phyloP scores from a whole-genome alignment of 2,329 filamentous ascomycete genomes.

The Phaeophleospora eucalypticola region DNA sequence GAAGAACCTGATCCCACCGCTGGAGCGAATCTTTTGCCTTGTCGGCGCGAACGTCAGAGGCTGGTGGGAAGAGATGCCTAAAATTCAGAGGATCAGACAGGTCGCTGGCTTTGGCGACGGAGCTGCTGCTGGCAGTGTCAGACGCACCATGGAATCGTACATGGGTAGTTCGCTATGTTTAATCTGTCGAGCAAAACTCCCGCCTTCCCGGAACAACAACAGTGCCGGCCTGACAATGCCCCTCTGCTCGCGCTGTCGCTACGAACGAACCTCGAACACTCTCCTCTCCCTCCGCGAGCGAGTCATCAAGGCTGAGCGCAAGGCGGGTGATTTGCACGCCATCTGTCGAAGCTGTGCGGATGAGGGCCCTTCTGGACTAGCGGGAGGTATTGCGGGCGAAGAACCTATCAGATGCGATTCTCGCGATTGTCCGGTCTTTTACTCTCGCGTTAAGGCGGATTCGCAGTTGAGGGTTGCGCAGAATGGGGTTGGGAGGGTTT shows the following conservation, averaged over 20 bases:
- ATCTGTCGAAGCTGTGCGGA: slow-evolving; percentile 80
- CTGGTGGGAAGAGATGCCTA: slow-evolving; percentile 98
- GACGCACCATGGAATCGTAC: slow-evolving; percentile 80
- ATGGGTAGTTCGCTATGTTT: slow-evolving; percentile 77
- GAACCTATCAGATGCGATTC: slow-evolving; percentile 84
- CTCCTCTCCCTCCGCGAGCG: slow-evolving; percentile 61
- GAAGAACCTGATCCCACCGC: slow-evolving; percentile 90
- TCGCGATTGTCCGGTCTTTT: slow-evolving; percentile 89
- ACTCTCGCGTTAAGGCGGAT: slow-evolving; percentile 64
- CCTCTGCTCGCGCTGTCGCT: slow-evolving; percentile 58
- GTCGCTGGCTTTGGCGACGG: slow-evolving; percentile 37
- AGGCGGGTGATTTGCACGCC: slow-evolving; percentile 59
- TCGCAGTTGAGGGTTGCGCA: slow-evolving; percentile 42
- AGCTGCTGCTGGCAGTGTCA: slow-evolving; percentile 18
- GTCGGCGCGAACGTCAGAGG: slow-evolving; percentile 84
- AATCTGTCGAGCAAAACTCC: slow-evolving; percentile 63
- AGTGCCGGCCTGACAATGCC: no score
- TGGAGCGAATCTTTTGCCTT: slow-evolving; percentile 94
- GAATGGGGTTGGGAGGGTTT: slow-evolving; percentile 38
- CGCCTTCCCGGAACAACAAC: slow-evolving; percentile 33
- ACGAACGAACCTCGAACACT: slow-evolving; percentile 52
- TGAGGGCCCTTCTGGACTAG: slow-evolving; percentile 51
- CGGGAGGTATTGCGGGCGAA: slow-evolving; percentile 47
- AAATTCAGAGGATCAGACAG: slow-evolving; percentile 70
- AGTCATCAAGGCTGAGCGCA: slow-evolving; percentile 60